Percentiles rank a stretch among this genome's conserved stretches.
Evolutionary conservation across 345 rosid genomes (phyloP).

Genomic region (Corymbia maculata): DNA sequence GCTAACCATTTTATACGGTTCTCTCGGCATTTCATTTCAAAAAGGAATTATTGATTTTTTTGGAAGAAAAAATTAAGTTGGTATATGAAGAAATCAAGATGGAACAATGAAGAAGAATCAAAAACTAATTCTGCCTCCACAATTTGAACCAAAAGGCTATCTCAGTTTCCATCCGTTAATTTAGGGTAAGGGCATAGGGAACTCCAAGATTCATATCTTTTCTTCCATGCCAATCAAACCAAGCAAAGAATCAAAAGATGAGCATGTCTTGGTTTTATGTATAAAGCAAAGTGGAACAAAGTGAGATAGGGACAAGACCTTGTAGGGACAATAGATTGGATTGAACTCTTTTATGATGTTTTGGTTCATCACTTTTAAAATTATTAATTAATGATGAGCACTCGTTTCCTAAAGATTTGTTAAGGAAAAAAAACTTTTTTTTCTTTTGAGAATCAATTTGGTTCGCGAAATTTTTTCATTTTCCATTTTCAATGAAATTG

Average conservation of each 20-base stretch:
- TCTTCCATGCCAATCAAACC: background rate
- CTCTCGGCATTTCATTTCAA: background rate
- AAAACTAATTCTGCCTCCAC: no score
- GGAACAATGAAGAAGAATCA: no score
- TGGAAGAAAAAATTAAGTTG: background rate
- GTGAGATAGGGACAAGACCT: background rate
- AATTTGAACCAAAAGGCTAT: background rate
- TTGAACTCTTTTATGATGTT: background rate
- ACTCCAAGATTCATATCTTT: background rate
- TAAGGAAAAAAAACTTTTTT: background rate
- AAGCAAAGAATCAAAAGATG: background rate
- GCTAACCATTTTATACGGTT: no score
- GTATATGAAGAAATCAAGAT: background rate
- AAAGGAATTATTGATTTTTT: background rate
- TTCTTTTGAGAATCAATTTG: accelerated
- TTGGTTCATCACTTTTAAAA: background rate
- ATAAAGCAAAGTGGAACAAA: background rate
- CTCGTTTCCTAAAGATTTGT: background rate
- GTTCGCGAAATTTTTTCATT: accelerated
- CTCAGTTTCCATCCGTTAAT: background rate
- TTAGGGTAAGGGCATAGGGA: background rate
- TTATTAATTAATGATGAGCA: background rate
- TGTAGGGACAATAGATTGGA: accelerated
- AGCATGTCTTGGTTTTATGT: accelerated
- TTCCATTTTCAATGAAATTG: background rate